Percentiles rank a stretch among this genome's conserved stretches.
Evolutionary conservation across 805 yeast genomes (phyloP).

Genomic region (Hanseniaspora jakobsenii): DNA sequence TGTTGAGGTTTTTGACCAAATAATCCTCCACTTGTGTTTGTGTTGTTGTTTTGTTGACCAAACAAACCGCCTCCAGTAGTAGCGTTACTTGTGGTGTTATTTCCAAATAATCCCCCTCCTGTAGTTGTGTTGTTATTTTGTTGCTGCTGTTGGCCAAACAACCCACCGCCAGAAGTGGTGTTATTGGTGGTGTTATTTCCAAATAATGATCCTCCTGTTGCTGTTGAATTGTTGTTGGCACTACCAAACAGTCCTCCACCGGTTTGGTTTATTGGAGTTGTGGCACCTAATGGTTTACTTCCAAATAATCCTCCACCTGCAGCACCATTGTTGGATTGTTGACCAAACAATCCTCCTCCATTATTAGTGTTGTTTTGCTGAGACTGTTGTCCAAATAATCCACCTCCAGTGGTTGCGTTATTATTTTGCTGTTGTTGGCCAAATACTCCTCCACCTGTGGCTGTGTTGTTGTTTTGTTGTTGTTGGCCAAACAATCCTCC

Average conservation of each 20-base stretch:
- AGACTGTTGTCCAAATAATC: conserved; percentile 34
- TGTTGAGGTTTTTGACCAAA: conserved; percentile 30
- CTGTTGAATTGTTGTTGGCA: conserved; percentile 13
- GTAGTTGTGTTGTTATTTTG: background rate
- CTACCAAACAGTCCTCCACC: conserved; percentile 23
- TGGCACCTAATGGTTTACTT: conserved; percentile 17
- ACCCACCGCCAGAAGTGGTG: conserved; percentile 21
- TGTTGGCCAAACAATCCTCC: conserved; percentile 29
- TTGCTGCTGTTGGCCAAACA: conserved; percentile 31
- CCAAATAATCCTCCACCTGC: conserved; percentile 30
- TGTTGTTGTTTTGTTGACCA: conserved; percentile 25
- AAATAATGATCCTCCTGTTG: conserved; percentile 26
- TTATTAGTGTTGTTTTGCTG: conserved; percentile 5
- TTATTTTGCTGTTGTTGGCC: conserved; percentile 26
- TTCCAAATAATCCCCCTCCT: conserved; percentile 21
- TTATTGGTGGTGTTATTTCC: conserved; percentile 22
- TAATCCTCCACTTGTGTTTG: conserved; percentile 28
- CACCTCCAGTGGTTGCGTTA: conserved; percentile 25
- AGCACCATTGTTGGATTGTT: conserved; percentile 22
- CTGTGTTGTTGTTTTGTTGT: conserved; percentile 18
- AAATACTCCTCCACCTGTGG: conserved; percentile 32
- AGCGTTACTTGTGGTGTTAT: conserved; percentile 17
- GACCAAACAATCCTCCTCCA: conserved; percentile 37
- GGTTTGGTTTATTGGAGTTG: conserved; percentile 14
- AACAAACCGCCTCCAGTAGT: conserved; percentile 22